Evolutionary conservation across 2,329 filamentous ascomycete species (phyloP).

Genomic region (Epichloe bromicola): DNA sequence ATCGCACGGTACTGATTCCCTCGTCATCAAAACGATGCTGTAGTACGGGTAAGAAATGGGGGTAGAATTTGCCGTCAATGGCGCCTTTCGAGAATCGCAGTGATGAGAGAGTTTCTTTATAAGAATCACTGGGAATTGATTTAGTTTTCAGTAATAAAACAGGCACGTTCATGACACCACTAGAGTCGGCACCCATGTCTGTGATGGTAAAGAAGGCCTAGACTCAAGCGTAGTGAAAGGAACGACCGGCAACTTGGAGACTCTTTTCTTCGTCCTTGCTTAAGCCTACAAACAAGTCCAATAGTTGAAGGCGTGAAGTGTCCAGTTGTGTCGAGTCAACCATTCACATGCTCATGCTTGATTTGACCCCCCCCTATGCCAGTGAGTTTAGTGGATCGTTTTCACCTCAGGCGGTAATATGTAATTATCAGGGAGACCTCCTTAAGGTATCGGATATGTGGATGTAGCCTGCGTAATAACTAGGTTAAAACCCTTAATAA

Average conservation of each 20-base stretch:
- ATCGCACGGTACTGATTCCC: conserved; percentile 40
- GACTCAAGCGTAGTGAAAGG: not conserved
- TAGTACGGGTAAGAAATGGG: conserved; percentile 64
- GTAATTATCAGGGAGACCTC: too few species aligned
- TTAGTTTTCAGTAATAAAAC: conserved; percentile 68
- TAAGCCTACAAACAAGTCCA: not conserved
- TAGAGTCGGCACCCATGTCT: not conserved
- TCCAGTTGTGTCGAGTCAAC: not conserved
- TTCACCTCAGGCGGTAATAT: not conserved
- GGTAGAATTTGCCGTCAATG: conserved; percentile 36
- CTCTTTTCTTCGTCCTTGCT: not conserved
- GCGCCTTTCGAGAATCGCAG: conserved; percentile 6
- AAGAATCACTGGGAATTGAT: conserved; percentile 57
- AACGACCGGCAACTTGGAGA: not conserved
- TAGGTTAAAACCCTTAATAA: too few species aligned
- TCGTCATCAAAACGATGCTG: conserved; percentile 54
- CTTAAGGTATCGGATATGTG: too few species aligned
- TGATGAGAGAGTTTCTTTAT: conserved; percentile 46
- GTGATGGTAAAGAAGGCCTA: not conserved
- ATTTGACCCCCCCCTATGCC: too few species aligned
- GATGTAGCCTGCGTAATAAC: too few species aligned
- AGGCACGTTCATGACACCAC: conserved; percentile 19
- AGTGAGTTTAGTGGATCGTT: not conserved
- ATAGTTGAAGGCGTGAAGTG: too few species aligned
- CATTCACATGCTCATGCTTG: not conserved